Evolutionary conservation across 345 rosid species (phyloP), one percentile per base, ranked within the genome.

Genomic region (Turritis glabra): DNA sequence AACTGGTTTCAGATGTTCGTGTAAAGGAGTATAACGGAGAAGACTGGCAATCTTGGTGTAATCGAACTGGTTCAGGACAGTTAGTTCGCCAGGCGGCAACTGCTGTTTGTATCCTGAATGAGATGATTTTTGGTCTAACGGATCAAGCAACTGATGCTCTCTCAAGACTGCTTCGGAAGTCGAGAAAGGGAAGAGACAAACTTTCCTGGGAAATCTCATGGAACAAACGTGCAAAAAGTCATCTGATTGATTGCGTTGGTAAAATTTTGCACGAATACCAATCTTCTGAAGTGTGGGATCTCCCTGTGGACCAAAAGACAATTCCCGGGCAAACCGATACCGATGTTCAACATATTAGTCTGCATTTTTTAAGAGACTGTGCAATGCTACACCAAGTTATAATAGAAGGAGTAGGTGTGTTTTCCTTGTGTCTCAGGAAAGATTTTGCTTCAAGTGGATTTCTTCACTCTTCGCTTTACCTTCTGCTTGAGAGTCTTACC

Each of bases 211-310:
- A 86, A 76, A 40, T 82, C 71, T 82, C 94, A 61, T 79, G 74
- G 74, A 79, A 51, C 71, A 80, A 72, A 64, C 79, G 78, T 62
- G 75, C 74, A 25, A 87, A 79, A 78, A 71, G 63, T 77, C 82
- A 79, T 69, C 75, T 91, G 78, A 85, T 88, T 59, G 90, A 92
- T 63, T 90, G 93, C 55, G 47, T 88, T 77, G 97, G 96, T 33
- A 85, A 89, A 85, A 86, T 91, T 76, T 84, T 91, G 73, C 97
- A 94, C 43, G 98, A 91, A 69, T 94, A 88, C 83, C 83, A 91
- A 56, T 84, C 89, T 52, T 76, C 87, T 82, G 97, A 94, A 84
- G 69, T 90, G 40, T 94, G 98, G 97, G 84, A 83, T 81, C 88
- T 94, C 73, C 96, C 97, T 13, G 18, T 86, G 68, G 93, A 89